A percentile compares a stretch with the other conserved stretches of the same genome.
phyloP scores from a whole-genome alignment of 1,139 yeast genomes.

The Petasospora fabianii region DNA sequence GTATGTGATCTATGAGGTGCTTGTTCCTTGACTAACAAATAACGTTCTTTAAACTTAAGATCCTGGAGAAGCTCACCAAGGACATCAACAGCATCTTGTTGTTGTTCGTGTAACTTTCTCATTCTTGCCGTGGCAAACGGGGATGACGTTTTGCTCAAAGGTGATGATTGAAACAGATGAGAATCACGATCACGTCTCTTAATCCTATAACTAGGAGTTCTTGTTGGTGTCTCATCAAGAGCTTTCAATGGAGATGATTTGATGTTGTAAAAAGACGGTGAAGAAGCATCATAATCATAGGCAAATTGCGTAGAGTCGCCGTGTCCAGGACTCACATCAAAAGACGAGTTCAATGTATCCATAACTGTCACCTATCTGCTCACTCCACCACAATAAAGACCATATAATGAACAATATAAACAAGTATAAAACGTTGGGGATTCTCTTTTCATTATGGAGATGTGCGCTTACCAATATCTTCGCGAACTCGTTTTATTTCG shows the following conservation, averaged over 20 bases:
- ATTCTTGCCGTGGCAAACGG: constrained; percentile 1
- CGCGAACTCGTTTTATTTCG: neutral
- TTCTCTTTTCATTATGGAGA: neutral
- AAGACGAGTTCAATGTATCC: constrained; percentile 2
- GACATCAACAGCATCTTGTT: constrained; percentile 12
- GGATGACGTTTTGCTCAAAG: constrained; percentile 10
- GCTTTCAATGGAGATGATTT: constrained; percentile 14
- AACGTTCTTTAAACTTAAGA: constrained; percentile 24
- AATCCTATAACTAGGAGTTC: constrained; percentile 9
- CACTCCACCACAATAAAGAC: too few species aligned
- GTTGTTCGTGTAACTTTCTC: neutral
- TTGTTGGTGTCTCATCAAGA: constrained; percentile 16
- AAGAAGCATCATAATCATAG: constrained; percentile 1
- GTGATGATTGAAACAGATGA: constrained; percentile 11
- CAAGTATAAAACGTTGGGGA: too few species aligned
- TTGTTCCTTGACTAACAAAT: constrained; percentile 14
- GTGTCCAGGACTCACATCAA: neutral
- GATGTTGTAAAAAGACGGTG: constrained; percentile 12
- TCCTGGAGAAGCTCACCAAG: constrained; percentile 22
- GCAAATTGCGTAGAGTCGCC: neutral
- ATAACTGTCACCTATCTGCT: neutral
- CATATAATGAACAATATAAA: too few species aligned
- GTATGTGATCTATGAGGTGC: neutral
- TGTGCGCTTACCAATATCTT: neutral
- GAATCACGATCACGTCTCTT: constrained; percentile 1